These are phyloP conservation scores for Diophrys appendiculata DNA, from an alignment of 73 alveolate genomes.

Conservation along the genomic window DNA sequence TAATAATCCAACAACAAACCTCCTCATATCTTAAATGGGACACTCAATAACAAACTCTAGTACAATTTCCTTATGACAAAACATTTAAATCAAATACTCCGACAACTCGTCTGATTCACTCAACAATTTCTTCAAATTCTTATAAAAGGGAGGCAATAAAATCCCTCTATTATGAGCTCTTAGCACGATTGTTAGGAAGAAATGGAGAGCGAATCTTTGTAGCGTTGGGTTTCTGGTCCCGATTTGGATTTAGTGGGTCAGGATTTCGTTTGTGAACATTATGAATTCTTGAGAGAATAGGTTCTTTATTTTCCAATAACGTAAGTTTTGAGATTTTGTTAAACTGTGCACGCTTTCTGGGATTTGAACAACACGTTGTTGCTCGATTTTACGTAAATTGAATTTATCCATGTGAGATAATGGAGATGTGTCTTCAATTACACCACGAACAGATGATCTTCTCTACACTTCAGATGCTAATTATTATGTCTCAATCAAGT, in stretches of 20 bases:
- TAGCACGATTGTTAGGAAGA: slow-evolving; percentile 54
- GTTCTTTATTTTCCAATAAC: background rate
- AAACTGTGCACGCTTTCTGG: background rate
- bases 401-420: background rate
- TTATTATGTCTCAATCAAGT: background rate
- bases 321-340: background rate
- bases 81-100: slow-evolving; percentile 49
- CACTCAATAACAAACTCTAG: slow-evolving; percentile 67
- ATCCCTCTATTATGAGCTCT: slow-evolving; percentile 49
- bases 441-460: background rate
- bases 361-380: background rate
- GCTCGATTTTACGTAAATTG: background rate
- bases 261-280: background rate
- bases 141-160: slow-evolving; percentile 35
- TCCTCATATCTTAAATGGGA: slow-evolving; percentile 64
- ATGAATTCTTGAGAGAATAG: background rate
- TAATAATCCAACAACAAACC: slow-evolving; percentile 48
- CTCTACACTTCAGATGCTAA: background rate
- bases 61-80: slow-evolving; percentile 16
- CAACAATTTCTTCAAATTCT: slow-evolving; percentile 29
- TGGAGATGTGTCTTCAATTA: background rate
- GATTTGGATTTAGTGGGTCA: background rate
- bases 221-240: background rate
- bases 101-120: slow-evolving; percentile 7
- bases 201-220: slow-evolving; percentile 21